Percentiles rank a stretch among this genome's conserved stretches.
These are phyloP conservation scores for Fraxinus cuspidata DNA, from an alignment of 257 asterid genomes.

Conservation along the genomic window DNA sequence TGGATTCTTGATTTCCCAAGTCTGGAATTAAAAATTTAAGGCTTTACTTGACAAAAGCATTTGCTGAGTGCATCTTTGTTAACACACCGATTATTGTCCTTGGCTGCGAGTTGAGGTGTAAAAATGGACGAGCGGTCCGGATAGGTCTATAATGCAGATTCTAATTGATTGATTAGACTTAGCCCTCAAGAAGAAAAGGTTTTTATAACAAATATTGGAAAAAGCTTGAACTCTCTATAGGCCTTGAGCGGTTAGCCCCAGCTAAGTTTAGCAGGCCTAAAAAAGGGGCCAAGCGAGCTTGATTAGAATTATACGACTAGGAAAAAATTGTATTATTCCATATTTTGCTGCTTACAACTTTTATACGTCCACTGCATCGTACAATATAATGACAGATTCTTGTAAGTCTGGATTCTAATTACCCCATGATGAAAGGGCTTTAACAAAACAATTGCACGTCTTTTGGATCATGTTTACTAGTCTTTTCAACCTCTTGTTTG, in stretches of 20 bases:
- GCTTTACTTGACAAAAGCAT: neutral
- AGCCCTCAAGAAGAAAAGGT: neutral
- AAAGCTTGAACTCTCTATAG: neutral
- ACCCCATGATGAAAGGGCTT: neutral
- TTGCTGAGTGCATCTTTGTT: neutral
- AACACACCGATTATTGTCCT: neutral
- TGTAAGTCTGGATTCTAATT: neutral
- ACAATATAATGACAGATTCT: no score
- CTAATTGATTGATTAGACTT: neutral
- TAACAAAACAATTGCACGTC: neutral
- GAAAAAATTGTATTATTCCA: neutral
- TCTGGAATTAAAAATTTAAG: neutral
- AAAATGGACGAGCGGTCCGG: neutral
- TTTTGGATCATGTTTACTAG: neutral
- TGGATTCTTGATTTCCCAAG: neutral
- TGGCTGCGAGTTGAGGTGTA: neutral
- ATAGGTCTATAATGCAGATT: neutral
- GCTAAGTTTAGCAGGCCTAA: neutral
- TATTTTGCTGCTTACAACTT: neutral
- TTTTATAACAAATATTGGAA: no score
- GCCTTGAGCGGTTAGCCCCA: neutral
- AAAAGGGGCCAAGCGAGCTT: neutral
- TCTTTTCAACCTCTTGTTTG: neutral
- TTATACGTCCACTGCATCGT: neutral
- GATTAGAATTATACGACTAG: neutral